Percentiles rank a stretch among this genome's conserved stretches.
phyloP scores from a whole-genome alignment of 1,284 basidiomycete species.

The Naganishia albida region DNA sequence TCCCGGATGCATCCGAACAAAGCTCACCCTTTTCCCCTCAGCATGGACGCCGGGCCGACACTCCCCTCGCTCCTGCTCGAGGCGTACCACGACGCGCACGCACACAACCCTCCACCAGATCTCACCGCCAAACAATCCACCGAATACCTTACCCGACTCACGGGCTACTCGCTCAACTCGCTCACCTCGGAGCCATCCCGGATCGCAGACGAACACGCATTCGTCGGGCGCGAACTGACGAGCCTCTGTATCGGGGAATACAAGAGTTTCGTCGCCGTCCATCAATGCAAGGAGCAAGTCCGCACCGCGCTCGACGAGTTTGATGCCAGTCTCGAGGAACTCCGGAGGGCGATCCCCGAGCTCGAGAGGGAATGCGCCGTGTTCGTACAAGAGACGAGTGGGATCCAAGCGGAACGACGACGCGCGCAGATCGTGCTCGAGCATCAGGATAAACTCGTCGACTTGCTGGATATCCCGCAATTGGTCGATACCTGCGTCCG shows the following conservation, averaged over 20 bases:
- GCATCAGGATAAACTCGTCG: conserved; percentile 85
- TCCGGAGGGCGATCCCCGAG: conserved; percentile 68
- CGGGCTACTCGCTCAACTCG: conserved; percentile 65
- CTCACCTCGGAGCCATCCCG: conserved; percentile 69
- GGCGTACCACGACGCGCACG: conserved; percentile 1
- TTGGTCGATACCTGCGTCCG: conserved; percentile 88
- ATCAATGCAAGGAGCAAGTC: conserved; percentile 62
- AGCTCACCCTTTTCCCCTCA: too few species aligned
- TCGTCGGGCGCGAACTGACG: conserved; percentile 80
- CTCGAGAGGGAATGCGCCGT: conserved; percentile 68
- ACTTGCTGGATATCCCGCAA: conserved; percentile 83
- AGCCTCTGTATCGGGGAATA: conserved; percentile 85
- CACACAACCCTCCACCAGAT: not conserved
- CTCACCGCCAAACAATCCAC: conserved; percentile 25
- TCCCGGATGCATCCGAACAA: too few species aligned
- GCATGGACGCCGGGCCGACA: not conserved
- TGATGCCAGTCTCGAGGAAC: conserved; percentile 64
- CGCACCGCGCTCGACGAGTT: conserved; percentile 65
- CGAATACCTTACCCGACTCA: conserved; percentile 59
- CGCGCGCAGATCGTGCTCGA: conserved; percentile 79
- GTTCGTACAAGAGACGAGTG: conserved; percentile 64
- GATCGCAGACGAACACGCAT: conserved; percentile 75
- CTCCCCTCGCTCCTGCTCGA: conserved; percentile 17
- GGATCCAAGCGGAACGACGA: conserved; percentile 66
- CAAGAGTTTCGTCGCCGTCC: conserved; percentile 80